Base-by-base conservation (phyloP, 495 filamentous ascomycete species). In the Aspergillus heteromorphus region DNA sequence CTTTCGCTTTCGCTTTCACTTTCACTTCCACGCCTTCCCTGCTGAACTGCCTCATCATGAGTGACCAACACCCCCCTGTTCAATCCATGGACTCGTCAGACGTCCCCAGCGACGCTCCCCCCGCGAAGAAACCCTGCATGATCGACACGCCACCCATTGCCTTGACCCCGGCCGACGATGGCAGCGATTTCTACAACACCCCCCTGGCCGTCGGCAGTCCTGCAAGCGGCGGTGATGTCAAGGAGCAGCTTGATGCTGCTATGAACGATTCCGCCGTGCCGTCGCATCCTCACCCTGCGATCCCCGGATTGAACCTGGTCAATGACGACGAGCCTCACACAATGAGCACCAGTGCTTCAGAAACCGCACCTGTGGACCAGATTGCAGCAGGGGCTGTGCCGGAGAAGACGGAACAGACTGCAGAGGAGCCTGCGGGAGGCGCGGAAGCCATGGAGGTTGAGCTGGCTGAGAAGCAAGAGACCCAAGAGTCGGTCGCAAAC, bases 111-210 rank as follows among this genome's bases (percentile, higher is more conserved):
- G 67, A 69, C 19, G 65, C 51, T 14, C 58, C 62, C 53, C 59
- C 58, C 31, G 42, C 51, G 8, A 67, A 67, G 45, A 56, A 50
- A 20, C 54, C 67, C 42, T 55, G 57, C 54, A 59, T 56, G 49
- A 62, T 55, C 49, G 66, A 73, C 55, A 68, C 71, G 64, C 67
- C 70, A 64, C 66, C 68, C 47, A 42, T 67, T 54, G 60, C 67
- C 53, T 56, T 59, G 42, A 71, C 70, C 17, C 66, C 66, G 13
- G 58, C 53, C 17, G 74, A 74, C 49, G 62, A 65, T 63, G 71
- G 62, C 38, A 74, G 68, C 48, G 71, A 75, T 65, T 75, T 73
- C 50, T 74, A 74, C 59, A 72, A 73, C 49, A 74, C 72, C 21
- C 68, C 70, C 6, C 55, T 64, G 54, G 48, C 54, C 38, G 56